A percentile compares a stretch with the other conserved stretches of the same genome.
Conservation (phyloP, 805 yeast genomes). For the Saturnispora serradocipensis region DNA sequence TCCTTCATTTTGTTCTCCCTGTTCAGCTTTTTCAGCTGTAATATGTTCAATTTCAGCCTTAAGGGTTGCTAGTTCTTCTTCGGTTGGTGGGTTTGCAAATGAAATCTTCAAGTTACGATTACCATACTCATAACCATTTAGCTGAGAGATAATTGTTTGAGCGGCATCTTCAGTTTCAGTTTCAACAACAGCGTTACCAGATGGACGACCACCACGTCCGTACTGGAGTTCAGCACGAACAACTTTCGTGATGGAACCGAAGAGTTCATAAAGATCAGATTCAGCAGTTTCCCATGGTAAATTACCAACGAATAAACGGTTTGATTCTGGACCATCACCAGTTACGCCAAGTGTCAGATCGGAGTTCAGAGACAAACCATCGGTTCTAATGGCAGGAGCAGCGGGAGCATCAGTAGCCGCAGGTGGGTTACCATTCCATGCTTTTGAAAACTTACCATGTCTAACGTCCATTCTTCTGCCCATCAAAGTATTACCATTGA, state of each 20-base stretch:
- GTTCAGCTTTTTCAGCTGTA: background rate
- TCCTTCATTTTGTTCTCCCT: background rate
- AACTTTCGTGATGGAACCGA: conserved; percentile 75
- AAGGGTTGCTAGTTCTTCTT: conserved; percentile 9
- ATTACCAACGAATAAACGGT: conserved; percentile 60
- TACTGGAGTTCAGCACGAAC: conserved; percentile 66
- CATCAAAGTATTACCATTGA: conserved; percentile 59
- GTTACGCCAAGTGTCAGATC: conserved; percentile 59
- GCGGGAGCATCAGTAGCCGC: conserved; percentile 3
- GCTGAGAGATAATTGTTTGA: conserved; percentile 60
- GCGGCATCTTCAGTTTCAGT: conserved; percentile 67
- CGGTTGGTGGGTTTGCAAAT: conserved; percentile 40
- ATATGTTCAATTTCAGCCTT: conserved; percentile 15
- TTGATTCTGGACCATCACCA: conserved; percentile 53
- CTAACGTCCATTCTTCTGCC: conserved; percentile 79
- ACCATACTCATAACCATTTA: conserved; percentile 78
- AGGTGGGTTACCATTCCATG: conserved; percentile 12
- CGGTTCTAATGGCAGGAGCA: conserved; percentile 8
- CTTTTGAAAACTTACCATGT: conserved; percentile 41
- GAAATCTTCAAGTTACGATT: conserved; percentile 62
- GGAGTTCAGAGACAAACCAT: conserved; percentile 30
- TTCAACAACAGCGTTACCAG: conserved; percentile 78
- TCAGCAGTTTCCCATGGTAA: conserved; percentile 86
- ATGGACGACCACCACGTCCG: conserved; percentile 52
- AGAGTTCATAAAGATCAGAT: conserved; percentile 74